Base-by-base conservation (phyloP, 345 rosid species). In the Pelargonium nanum region DNA sequence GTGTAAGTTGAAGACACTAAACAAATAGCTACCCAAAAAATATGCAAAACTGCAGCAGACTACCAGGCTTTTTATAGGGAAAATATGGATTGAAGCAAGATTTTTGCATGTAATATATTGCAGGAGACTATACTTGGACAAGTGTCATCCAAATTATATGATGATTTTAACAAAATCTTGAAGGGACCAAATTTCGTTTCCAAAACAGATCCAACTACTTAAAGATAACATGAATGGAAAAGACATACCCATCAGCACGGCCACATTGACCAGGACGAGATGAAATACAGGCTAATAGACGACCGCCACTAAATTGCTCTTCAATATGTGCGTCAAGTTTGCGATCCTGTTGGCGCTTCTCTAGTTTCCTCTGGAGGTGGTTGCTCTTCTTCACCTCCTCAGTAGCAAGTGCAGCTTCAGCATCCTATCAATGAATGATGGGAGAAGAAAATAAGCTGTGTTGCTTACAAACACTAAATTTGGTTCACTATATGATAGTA, bases 231-330 rank as follows among this genome's bases (percentile, higher is more conserved):
- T n/a, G n/a, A n/a, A n/a, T n/a, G n/a, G 73, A 75, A 74, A 20
- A 88, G 91, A 57, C 71, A 44, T 74, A 85, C 92, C 92, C 92
- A 59, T 85, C 92, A 57, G 86, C 88, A 74, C 89, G 88, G 21
- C 89, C 89, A 0, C 92, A 83, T 40, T 85, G 92, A 26, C 92
- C 92, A 25, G 92, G 92, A 62, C 92, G 75, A 24, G 92, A 83
- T 51, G 92, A 77, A 72, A 85, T 85, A 21, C 83, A 77, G 0
- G 92, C 92, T 67, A 83, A 68, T 68, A 83, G 56, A 64, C 92
- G 83, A 24, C 92, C 88, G 26, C 88, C 61, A 0, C 86, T 74
- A 12, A 83, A 85, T 22, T 83, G 92, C 68, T 83, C 92, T 72
- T 85, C 92, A 22, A 85, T 85, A 68, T 85, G 86, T 5, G 86